These are phyloP conservation scores for Juncus effusus DNA, from an alignment of 176 grass and related monocot genomes.

Conservation along the genomic window DNA sequence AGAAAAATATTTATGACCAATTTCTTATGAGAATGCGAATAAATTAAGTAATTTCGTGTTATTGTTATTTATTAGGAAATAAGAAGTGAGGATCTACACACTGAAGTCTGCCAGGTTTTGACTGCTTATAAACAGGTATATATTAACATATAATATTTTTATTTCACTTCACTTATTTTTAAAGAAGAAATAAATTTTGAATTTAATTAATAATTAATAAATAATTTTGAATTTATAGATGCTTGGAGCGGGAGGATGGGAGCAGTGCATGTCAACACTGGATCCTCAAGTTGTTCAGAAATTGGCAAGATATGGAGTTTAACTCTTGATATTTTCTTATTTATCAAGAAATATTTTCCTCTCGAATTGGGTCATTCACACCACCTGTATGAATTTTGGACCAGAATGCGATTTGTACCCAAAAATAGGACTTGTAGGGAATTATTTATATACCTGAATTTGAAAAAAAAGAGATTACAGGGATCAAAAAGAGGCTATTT, in stretches of 20 bases:
- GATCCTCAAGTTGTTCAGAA: slow-evolving; percentile 62
- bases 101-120: slow-evolving; percentile 83
- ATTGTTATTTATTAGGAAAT: slow-evolving; percentile 57
- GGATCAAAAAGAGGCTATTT: slow-evolving; percentile 4
- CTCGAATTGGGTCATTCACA: slow-evolving; percentile 20
- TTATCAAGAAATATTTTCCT: slow-evolving; percentile 18
- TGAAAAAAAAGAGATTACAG: too few relatives aligned
- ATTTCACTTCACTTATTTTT: neutral
- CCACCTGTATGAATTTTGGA: slow-evolving; percentile 1
- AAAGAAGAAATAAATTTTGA: slow-evolving; percentile 5
- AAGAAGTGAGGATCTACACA: slow-evolving; percentile 74
- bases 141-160: slow-evolving; percentile 21
- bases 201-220: neutral
- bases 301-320: slow-evolving; percentile 65
- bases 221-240: slow-evolving; percentile 37
- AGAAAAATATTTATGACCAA: neutral
- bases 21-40: neutral
- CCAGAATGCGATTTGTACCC: slow-evolving; percentile 19
- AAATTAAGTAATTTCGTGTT: slow-evolving; percentile 13
- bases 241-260: slow-evolving; percentile 64
- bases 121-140: slow-evolving; percentile 95
- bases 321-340: slow-evolving; percentile 18
- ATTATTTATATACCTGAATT: slow-evolving; percentile 15
- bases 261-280: slow-evolving; percentile 75
- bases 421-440: slow-evolving; percentile 24